These are phyloP conservation scores for Verticillium klebahnii DNA, from an alignment of 2,329 filamentous ascomycete genomes.

Conservation along the genomic window DNA sequence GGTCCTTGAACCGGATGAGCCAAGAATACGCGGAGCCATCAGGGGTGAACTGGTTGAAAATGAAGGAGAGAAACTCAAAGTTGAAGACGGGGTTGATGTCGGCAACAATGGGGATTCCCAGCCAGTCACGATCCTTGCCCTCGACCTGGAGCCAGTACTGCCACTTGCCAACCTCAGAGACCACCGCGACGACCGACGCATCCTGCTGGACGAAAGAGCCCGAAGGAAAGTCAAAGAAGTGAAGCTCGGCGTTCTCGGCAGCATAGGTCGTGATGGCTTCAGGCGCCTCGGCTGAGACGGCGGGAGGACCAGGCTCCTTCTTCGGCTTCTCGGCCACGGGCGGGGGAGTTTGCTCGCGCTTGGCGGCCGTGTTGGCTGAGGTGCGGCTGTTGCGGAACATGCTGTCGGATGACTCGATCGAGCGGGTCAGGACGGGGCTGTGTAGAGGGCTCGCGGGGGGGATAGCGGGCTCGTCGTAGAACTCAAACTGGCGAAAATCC, in stretches of 20 bases:
- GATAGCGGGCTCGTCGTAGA: constrained; percentile 60
- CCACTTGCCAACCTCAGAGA: constrained; percentile 86
- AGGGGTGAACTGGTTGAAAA: constrained; percentile 92
- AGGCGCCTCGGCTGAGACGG: constrained; percentile 58
- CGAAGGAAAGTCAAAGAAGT: constrained; percentile 86
- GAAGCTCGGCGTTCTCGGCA: constrained; percentile 76
- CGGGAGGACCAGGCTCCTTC: constrained; percentile 36
- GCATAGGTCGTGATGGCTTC: constrained; percentile 68
- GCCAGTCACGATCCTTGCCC: constrained; percentile 72
- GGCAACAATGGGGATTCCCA: constrained; percentile 78
- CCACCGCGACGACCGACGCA: constrained; percentile 66
- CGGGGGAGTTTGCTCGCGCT: constrained; percentile 31
- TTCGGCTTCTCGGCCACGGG: constrained; percentile 25
- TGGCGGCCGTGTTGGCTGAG: constrained; percentile 39
- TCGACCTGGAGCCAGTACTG: constrained; percentile 91
- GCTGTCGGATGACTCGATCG: constrained; percentile 53
- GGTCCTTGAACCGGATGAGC: constrained; percentile 88
- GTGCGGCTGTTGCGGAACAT: constrained; percentile 37
- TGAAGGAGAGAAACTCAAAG: constrained; percentile 97
- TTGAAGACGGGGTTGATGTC: constrained; percentile 98
- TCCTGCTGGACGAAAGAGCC: constrained; percentile 84
- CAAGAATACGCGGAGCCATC: constrained; percentile 93
- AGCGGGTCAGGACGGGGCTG: constrained; percentile 50
- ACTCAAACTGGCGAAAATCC: constrained; percentile 80
- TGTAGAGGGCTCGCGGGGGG: constrained; percentile 60